Evolutionary conservation across 1,284 basidiomycete genomes (phyloP).

Genomic region (Inonotus obliquus): DNA sequence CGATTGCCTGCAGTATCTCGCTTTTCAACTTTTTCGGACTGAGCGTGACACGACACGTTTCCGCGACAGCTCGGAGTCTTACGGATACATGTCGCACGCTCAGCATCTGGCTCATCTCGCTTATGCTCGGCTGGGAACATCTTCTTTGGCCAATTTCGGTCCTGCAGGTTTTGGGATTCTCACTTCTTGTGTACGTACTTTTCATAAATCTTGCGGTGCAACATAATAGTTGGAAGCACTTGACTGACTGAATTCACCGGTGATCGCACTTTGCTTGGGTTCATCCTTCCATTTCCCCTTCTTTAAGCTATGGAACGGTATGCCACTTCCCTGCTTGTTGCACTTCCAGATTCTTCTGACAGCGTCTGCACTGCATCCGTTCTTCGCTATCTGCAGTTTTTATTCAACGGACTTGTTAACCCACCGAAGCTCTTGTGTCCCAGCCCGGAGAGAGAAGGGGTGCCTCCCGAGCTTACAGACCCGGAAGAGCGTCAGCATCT

Average conservation of each 20-base stretch:
- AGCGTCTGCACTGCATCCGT: conserved; percentile 11
- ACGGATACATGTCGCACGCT: conserved; percentile 97
- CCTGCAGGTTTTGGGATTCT: conserved; percentile 87
- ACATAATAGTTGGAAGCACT: not conserved
- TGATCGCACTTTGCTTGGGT: not conserved
- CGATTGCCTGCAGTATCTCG: conserved; percentile 82
- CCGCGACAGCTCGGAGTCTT: conserved; percentile 83
- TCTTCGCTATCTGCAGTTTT: conserved; percentile 43
- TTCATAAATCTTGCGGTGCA: not conserved
- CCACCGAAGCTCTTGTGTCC: conserved; percentile 55
- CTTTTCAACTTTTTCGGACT: conserved; percentile 96
- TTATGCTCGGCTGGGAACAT: conserved; percentile 89
- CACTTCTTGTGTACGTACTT: conserved; percentile 76
- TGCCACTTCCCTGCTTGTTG: conserved; percentile 11
- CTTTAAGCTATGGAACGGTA: conserved; percentile 26
- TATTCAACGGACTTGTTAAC: conserved; percentile 72
- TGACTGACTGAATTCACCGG: not conserved
- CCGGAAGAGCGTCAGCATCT: conserved; percentile 45
- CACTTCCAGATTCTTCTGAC: not conserved
- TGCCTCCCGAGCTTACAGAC: conserved; percentile 33
- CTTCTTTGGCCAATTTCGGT: conserved; percentile 80
- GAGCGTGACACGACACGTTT: conserved; percentile 87
- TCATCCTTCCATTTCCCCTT: conserved; percentile 9
- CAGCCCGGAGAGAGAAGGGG: conserved; percentile 29
- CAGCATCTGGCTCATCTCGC: conserved; percentile 85